Base-by-base conservation (phyloP, 208 protist genomes). In the Willaertia magna region DNA sequence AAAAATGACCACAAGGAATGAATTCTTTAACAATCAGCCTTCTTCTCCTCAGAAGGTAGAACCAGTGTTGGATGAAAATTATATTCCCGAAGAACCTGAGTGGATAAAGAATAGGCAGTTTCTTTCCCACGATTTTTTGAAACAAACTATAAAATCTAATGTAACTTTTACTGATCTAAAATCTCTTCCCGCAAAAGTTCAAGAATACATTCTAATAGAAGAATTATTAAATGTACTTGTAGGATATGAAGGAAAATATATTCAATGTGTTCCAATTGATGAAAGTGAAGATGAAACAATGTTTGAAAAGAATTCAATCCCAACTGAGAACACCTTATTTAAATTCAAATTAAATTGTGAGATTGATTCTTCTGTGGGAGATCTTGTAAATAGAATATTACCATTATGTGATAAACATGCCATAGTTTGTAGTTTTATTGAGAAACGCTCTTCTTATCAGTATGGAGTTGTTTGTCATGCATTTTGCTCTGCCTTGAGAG, bases 401-500 rank as follows among this genome's bases (percentile, higher is more conserved):
- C 89, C 89, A 39, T 1, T 90, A 12, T 76, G n/a, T 26, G 67
- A 78, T 7, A 83, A 74, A 14, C 90, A 88, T 34, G n/a, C 51
- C 4, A 67, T 46, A 40, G 61, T 90, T 4, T 43, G 34, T 39
- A 59, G 76, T 42, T 90, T 90, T 61, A 30, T 90, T 1, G 42
- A 89, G 16, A 44, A 49, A 59, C 0, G 81, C 22, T 44, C 61
- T 3, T 12, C 40, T 12, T 90, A 90, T 81, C 88, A 90, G 55
- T 83, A 67, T 61, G 89, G 89, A 59, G 12, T 88, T 9, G 87
- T 90, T 4, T 87, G 55, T 48, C 89, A 90, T 39, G 47, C 89
- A 47, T 75, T 90, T 34, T 59, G 48, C 34, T 85, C 86, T 9
- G 85, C 82, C 7, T 30, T 85, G 18, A 59, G 51, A 44, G 16